phyloP scores from a whole-genome alignment of 208 protist species.

The Wallacemonas sp. region DNA sequence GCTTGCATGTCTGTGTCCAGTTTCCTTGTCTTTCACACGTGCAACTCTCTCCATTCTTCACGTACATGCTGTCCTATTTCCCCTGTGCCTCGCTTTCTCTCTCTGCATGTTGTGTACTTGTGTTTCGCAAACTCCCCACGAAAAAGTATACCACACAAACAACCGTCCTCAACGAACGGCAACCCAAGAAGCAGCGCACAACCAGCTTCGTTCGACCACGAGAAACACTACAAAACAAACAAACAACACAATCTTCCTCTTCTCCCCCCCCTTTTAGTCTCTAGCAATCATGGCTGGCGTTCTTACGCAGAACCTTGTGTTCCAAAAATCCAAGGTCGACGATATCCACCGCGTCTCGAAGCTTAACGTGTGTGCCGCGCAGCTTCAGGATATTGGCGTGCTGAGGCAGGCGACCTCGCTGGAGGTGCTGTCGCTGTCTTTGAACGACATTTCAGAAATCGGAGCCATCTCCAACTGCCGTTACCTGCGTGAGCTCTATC shows the following conservation, averaged over 20 bases:
- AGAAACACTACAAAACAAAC: neutral
- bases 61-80: slow-evolving; percentile 22
- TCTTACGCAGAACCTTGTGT: slow-evolving; percentile 78
- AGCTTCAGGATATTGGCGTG: slow-evolving; percentile 85
- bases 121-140: no score
- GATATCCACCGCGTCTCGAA: slow-evolving; percentile 77
- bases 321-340: slow-evolving; percentile 84
- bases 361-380: slow-evolving; percentile 86
- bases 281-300: slow-evolving; percentile 66
- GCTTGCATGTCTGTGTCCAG: no score
- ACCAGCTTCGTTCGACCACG: no score
- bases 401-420: slow-evolving; percentile 63
- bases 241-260: neutral
- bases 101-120: neutral
- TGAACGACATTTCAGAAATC: slow-evolving; percentile 85
- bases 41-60: no score
- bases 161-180: no score
- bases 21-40: no score
- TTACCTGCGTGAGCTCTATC: slow-evolving; percentile 74
- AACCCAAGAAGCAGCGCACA: no score
- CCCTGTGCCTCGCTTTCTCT: slow-evolving; percentile 24
- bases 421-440: slow-evolving; percentile 84
- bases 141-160: no score
- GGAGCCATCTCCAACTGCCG: slow-evolving; percentile 69
- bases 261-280: neutral